A percentile compares a stretch with the other conserved stretches of the same genome.
These are phyloP conservation scores for Aspergillus tamarii DNA, from an alignment of 2,329 filamentous ascomycete genomes.

Conservation along the genomic window DNA sequence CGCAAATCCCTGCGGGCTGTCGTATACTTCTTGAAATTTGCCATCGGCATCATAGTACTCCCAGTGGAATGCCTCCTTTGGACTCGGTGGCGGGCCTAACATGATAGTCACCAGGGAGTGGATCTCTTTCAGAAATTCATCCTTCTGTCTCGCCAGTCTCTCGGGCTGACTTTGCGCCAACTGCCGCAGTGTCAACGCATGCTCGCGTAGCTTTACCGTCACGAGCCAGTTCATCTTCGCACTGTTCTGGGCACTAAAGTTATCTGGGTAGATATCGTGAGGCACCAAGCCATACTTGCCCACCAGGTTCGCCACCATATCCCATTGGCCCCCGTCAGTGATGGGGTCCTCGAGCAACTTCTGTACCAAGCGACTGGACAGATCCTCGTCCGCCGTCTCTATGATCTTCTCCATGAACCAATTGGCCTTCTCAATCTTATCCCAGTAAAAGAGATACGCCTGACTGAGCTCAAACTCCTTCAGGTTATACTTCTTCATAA, in stretches of 20 bases:
- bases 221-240: conserved; percentile 71
- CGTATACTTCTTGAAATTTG: conserved; percentile 63
- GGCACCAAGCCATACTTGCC: conserved; percentile 88
- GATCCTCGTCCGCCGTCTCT: conserved; percentile 69
- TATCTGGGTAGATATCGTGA: conserved; percentile 78
- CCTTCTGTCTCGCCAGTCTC: conserved; percentile 60
- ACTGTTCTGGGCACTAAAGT: conserved; percentile 75
- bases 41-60: conserved; percentile 72
- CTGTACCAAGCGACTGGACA: conserved; percentile 75
- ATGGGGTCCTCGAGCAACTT: conserved; percentile 69
- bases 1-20: conserved; percentile 73
- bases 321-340: conserved; percentile 85
- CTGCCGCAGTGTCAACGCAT: conserved; percentile 71
- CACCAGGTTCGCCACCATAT: conserved; percentile 87
- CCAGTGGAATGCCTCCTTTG: conserved; percentile 75
- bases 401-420: conserved; percentile 86
- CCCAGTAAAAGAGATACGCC: conserved; percentile 88
- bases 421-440: conserved; percentile 90
- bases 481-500: conserved; percentile 82
- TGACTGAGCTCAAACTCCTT: conserved; percentile 84
- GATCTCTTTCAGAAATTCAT: conserved; percentile 77
- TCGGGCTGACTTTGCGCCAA: conserved; percentile 45
- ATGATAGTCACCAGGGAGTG: conserved; percentile 80
- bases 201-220: conserved; percentile 85
- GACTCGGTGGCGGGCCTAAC: conserved; percentile 75